Evolutionary conservation across 2,329 filamentous ascomycete species (phyloP), one percentile per base, ranked within the genome.

Genomic region (Hypoxylon sp.): DNA sequence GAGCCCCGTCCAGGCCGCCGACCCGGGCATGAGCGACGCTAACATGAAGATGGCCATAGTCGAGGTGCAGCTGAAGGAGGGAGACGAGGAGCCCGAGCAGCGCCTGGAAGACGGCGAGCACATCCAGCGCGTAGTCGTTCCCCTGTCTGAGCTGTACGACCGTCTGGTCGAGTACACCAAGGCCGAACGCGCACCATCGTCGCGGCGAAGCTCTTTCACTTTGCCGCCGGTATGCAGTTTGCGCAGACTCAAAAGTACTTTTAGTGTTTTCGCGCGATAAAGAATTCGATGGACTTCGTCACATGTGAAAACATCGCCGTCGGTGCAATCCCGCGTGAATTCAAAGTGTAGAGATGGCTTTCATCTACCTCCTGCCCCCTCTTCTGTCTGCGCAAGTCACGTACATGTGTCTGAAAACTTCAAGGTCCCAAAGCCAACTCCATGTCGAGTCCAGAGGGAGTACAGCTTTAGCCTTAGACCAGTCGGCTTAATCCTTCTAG

Each of bases 41-140:
- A 87, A 85, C 65, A 84, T 86, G 82, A 79, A 84, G 74, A 73
- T 87, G 59, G 83, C 81, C 53, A 84, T 83, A 70, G 82, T 87
- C 11, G 82, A 85, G 71, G 83, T 86, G 11, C 69, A 82, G 47
- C 69, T 87, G 50, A 72, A 74, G 9, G 80, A 81, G 60, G 79
- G 76, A 2, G 78, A 81, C 23, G 63, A 67, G 64, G 73, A 78
- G 73, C 84, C 84, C 0, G 79, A 83, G 73, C 84, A 87, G 72
- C 75, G 79, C 46, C 73, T 86, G 27, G 84, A 87, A 55, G 83
- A 86, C 48, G 84, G 84, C 8, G 84, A 87, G 73, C 80, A 83
- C 67, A 87, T 88, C 58, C 77, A 86, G 72, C 73, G 83, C n/a
- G 79, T 86, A 1, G 76, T 86, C 17, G 79, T 87, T 46, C 84